A percentile compares a stretch with the other conserved stretches of the same genome.
These are phyloP conservation scores for Chaetomium sp. DNA, from an alignment of 2,329 filamentous ascomycete genomes.

Conservation along the genomic window DNA sequence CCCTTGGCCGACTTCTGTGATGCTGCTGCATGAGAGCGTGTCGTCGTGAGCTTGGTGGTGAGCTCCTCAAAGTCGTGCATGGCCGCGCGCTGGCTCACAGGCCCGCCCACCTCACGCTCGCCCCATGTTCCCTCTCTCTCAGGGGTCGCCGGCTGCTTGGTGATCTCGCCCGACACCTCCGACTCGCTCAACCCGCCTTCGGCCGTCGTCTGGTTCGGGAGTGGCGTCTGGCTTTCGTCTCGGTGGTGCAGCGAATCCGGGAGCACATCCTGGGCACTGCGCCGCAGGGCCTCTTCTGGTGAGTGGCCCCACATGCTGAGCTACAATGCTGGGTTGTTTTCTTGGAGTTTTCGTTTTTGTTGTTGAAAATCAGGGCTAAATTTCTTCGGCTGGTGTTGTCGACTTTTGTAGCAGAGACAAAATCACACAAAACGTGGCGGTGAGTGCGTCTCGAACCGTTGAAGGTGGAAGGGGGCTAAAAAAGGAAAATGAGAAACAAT, in stretches of 20 bases:
- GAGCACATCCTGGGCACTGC: conserved; percentile 12
- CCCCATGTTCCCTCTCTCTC: conserved; percentile 20
- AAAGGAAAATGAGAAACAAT: background rate
- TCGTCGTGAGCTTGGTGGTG: conserved; percentile 8
- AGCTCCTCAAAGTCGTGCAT: conserved; percentile 24
- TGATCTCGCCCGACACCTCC: conserved; percentile 8
- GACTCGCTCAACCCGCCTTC: no score
- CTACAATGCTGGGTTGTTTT: background rate
- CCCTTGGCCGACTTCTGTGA: conserved; percentile 12
- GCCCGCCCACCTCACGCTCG: conserved; percentile 23
- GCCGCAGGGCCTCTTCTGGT: conserved; percentile 19
- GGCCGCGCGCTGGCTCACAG: conserved; percentile 19
- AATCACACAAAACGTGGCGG: background rate
- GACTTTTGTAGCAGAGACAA: background rate
- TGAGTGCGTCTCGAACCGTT: background rate
- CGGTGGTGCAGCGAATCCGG: conserved; percentile 20
- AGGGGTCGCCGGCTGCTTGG: conserved; percentile 9
- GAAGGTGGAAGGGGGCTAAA: background rate
- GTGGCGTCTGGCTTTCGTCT: conserved; percentile 8
- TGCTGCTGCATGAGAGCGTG: conserved; percentile 13
- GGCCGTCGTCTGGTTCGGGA: background rate
- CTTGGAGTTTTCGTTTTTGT: no score
- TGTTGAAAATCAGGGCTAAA: no score
- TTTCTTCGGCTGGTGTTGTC: no score
- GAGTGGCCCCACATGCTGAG: conserved; percentile 19